phyloP scores from a whole-genome alignment of 2,329 filamentous ascomycete genomes.

The Dactylellina cionopaga region DNA sequence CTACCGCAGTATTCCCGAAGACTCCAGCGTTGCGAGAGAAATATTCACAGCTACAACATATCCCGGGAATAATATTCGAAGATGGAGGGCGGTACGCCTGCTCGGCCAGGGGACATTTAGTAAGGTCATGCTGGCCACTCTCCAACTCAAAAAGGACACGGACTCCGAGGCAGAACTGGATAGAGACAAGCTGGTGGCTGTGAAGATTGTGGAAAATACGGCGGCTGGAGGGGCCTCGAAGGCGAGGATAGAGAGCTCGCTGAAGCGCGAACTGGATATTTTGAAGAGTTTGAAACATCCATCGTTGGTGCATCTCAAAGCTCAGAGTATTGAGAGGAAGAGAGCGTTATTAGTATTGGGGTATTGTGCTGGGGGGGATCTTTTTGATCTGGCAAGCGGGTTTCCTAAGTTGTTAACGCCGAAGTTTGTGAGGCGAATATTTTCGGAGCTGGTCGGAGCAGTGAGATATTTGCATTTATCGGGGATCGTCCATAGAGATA shows the following conservation, averaged over 20 bases:
- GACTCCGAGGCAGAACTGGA: constrained; percentile 68
- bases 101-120: constrained; percentile 96
- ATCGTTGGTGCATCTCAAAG: constrained; percentile 88
- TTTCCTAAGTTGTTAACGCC: constrained; percentile 71
- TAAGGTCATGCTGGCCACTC: constrained; percentile 89
- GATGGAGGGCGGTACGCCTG: constrained; percentile 81
- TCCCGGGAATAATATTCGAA: constrained; percentile 74
- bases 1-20: constrained; percentile 62
- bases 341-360: constrained; percentile 86
- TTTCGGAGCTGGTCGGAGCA: constrained; percentile 86
- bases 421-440: constrained; percentile 80
- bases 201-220: constrained; percentile 95
- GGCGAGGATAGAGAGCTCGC: constrained; percentile 89
- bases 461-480: constrained; percentile 85
- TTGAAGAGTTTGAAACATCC: constrained; percentile 88
- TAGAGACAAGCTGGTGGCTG: constrained; percentile 84
- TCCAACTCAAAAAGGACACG: constrained; percentile 67
- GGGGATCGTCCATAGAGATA: constrained; percentile 92
- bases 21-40: constrained; percentile 63
- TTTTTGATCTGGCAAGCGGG: constrained; percentile 88
- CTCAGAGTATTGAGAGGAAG: constrained; percentile 84
- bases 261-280: constrained; percentile 95
- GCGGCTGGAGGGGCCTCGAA: constrained; percentile 86
- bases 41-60: constrained; percentile 77
- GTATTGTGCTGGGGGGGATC: constrained; percentile 91